Base-by-base conservation (phyloP, 139 green algal genomes). In the Cymbomonas tetramitiformis region DNA sequence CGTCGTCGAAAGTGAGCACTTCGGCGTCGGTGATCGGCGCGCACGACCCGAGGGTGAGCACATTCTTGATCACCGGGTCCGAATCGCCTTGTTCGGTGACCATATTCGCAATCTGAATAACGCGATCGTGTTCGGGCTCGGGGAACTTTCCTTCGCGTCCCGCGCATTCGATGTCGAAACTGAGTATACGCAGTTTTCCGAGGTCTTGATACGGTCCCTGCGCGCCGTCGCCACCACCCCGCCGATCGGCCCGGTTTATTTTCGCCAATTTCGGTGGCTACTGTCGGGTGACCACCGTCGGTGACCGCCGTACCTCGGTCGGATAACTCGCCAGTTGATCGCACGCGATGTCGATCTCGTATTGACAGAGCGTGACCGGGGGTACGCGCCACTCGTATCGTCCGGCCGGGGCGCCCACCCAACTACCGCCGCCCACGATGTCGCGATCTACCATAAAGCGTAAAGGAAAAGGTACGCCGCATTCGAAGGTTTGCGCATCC, bases 71-170 rank as follows among this genome's bases (percentile, higher is more conserved):
- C 1, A 76, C 57, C 0, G 90, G 87, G 19, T 55, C 60, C 12
- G 40, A 58, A 34, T 81, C 34, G 15, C 85, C 86, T 32, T 85
- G 79, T 44, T 83, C 71, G 1, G 83, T 95, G 9, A 98, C 79
- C 69, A 94, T 77, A 53, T 74, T 92, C 2, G 90, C 90, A 36
- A 98, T 97, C 76, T 97, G 81, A 59, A 98, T 98, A 26, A 98
- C 90, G 1, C 90, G 83, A 61, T 98, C 90, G 34, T 86, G 60
- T 39, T 90, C 62, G 3, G 90, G 72, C 56, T 97, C 90, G 1
- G 90, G 90, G 68, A 98, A 98, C 76, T 87, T 76, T 10, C 90
- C 90, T 68, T 94, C 94, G 28, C 90, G 73, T 8, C 90, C 90
- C 24, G 79, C 69, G 63, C 90, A 98, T 77, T 98, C 90, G 57